Evolutionary conservation across 441 rosid genomes (phyloP).

Genomic region (Geranium incanum): DNA sequence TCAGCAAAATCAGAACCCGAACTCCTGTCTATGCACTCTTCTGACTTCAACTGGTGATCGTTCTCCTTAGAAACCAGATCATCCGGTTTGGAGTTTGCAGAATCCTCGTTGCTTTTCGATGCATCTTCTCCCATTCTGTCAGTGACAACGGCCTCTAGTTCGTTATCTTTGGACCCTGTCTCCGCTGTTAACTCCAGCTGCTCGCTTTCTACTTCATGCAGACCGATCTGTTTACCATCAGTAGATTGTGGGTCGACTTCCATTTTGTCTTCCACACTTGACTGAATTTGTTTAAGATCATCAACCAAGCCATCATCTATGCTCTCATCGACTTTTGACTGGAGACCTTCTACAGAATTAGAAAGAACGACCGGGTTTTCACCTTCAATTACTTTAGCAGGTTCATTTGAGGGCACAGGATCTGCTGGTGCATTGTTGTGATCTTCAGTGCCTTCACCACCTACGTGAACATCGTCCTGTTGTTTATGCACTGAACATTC

Average conservation of each 20-base stretch:
- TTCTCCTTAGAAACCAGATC: not conserved
- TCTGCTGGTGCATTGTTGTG: not conserved
- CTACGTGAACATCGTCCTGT: not conserved
- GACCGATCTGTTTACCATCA: not conserved
- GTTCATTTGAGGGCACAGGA: too few species aligned
- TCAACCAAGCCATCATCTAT: not conserved
- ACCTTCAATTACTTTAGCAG: not conserved
- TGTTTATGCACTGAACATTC: not conserved
- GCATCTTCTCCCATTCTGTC: not conserved
- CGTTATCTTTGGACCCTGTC: not conserved
- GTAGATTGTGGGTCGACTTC: not conserved
- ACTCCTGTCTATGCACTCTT: slow-evolving; percentile 14
- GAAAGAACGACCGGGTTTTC: not conserved
- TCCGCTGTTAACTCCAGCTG: not conserved
- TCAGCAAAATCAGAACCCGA: slow-evolving; percentile 1
- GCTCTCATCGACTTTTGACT: not conserved
- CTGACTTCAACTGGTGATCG: not conserved
- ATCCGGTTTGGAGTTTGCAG: not conserved
- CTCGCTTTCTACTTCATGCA: not conserved
- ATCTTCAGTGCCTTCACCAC: not conserved
- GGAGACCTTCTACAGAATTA: not conserved
- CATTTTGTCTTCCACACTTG: not conserved
- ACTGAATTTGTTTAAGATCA: not conserved
- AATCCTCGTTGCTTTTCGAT: not conserved
- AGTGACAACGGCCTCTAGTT: not conserved